Evolutionary conservation across 2,329 filamentous ascomycete species (phyloP), one percentile per base, ranked within the genome.

Genomic region (Orbilia oligospora): DNA sequence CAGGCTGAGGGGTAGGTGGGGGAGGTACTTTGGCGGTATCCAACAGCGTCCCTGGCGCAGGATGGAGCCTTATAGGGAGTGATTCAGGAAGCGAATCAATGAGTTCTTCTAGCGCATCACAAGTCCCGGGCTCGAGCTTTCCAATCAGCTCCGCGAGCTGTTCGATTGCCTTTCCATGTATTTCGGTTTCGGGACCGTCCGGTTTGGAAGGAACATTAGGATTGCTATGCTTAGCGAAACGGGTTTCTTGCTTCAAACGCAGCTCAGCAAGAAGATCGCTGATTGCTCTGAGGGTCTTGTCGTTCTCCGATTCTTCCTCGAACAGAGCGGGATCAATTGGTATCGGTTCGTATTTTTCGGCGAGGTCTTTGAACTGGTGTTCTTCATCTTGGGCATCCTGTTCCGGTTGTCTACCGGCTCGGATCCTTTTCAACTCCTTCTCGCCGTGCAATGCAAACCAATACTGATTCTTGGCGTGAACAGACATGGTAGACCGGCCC

Each of bases 311-410:
- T 56, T 78, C 75, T 44, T 55, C 22, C 53, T 77, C 75, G 44
- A 78, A 78, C 27, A 78, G 36, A 9, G 75, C 75, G 1, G 75
- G 75, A 24, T 78, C 75, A 4, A 78, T 69, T 1, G 75, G 68
- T 24, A 72, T 56, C 5, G 61, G 68, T 48, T 78, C 75, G 27
- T 72, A 78, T 4, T 27, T 68, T 16, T 78, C 68, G 46, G 46
- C 53, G 5, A 72, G 53, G 16, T 72, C 64, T 16, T 72, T 78
- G 49, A 78, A 78, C 49, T 58, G 41, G 3, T 38, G n/a, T 20
- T 72, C 67, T 12, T 72, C 67, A 5, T 78, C 75, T 6, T 41
- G n/a, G 8, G 48, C 44, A 16, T 58, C 53, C 0, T 58, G 44
- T 38, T 30, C 44, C n/a, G 38, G 38, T 41, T 41, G n/a, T 3